Base-by-base conservation (phyloP, 495 filamentous ascomycete species). In the Xanthoparmelia taractica region DNA sequence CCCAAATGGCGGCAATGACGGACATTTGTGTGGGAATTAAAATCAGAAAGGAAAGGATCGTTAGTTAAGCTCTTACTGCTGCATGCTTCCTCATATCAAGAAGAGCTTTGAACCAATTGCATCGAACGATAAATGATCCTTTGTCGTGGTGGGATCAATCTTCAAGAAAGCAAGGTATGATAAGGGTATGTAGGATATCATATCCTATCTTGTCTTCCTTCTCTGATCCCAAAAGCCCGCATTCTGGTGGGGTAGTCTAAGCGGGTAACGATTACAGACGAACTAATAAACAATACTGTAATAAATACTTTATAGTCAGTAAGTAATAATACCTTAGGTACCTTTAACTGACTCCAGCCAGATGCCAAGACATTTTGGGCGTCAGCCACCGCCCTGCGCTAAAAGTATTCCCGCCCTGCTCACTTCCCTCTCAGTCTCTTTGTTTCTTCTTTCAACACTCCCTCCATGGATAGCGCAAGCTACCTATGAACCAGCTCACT, bases 401-500 rank as follows among this genome's bases (percentile, higher is more conserved):
- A 54, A 54, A 63, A 25, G 10, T 31, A 40, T 37, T 63, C n/a
- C 60, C 60, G 60, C 25, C 4, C 61, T 63, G 36, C 55, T 63
- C 15, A 13, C 18, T 27, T 34, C n/a, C 40, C 8, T 41, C 57
- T 40, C 43, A 31, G 13, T 60, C 37, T 61, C 34, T 61, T 47
- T 56, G 15, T 64, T 64, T 52, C 48, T 36, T 10, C 13, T 29
- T 43, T 33, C 58, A 61, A 17, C 33, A 40, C 54, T 61, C 58
- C 54, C 12, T 55, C 41, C 31, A 33, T 60, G 55, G 23, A n/a
- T 17, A 45, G 36, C 31, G 25, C n/a, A 56, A 50, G 54, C 58
- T 41, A 33, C 59, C 34, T 27, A 67, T 67, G 65, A 67, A 59
- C 58, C 63, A 61, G 17, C 18, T 59, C n/a, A 60, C 10, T 8